phyloP scores from a whole-genome alignment of 805 yeast species.

The Huiozyma naganishii region DNA sequence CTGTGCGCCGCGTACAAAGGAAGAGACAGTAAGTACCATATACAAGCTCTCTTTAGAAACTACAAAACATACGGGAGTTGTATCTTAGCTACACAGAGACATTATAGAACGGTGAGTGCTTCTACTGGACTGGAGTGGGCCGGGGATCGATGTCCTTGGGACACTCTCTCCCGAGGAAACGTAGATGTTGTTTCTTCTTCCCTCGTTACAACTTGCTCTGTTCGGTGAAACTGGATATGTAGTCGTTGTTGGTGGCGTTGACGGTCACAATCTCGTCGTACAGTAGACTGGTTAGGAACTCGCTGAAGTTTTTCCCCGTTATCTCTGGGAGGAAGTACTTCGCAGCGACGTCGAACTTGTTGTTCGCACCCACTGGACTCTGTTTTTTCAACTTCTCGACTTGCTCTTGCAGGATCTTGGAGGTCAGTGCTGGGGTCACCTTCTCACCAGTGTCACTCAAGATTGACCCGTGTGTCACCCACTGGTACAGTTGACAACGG shows the following conservation, averaged over 20 bases:
- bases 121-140: no score
- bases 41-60: no score
- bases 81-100: no score
- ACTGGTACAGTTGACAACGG: conserved; percentile 70
- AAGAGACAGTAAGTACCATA: no score
- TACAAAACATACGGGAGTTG: no score
- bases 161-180: no score
- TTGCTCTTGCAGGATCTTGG: conserved; percentile 49
- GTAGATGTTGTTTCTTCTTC: no score
- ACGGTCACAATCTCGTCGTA: conserved; percentile 48
- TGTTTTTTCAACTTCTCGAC: conserved; percentile 37
- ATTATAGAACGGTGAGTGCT: no score
- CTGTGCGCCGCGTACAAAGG: no score
- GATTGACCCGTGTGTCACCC: conserved; percentile 64
- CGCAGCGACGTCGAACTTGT: conserved; percentile 61
- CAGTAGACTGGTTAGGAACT: conserved; percentile 65
- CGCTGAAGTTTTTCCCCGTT: conserved; percentile 60
- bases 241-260: conserved; percentile 1
- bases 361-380: conserved; percentile 33
- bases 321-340: conserved; percentile 64
- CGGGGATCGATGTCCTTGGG: no score
- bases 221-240: conserved; percentile 1
- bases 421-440: conserved; percentile 51
- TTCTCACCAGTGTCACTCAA: conserved; percentile 46
- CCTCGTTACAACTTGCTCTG: neutral